A percentile compares a stretch with the other conserved stretches of the same genome.
Evolutionary conservation across 2,329 filamentous ascomycete genomes (phyloP).

Genomic region (Claviceps pazoutovae): DNA sequence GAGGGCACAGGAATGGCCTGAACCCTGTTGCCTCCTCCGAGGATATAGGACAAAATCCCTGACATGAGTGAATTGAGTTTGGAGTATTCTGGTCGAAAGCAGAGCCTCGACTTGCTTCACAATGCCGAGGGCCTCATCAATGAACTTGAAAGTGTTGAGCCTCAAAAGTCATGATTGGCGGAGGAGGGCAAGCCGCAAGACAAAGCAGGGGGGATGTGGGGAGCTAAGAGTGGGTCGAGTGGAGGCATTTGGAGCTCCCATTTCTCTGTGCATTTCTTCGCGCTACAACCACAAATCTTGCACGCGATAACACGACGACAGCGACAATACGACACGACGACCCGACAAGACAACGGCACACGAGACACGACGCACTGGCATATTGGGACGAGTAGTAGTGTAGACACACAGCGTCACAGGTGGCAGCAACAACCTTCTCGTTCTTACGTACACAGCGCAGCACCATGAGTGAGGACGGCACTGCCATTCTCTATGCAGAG

Average conservation of each 20-base stretch:
- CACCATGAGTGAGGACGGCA: not conserved
- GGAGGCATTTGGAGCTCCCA: not conserved
- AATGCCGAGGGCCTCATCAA: not conserved
- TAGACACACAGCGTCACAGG: not conserved
- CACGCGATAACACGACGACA: too few species aligned
- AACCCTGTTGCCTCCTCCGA: slow-evolving; percentile 12
- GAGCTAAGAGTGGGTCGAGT: not conserved
- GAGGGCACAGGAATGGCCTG: slow-evolving; percentile 44
- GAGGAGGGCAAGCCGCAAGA: not conserved
- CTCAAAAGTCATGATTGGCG: not conserved
- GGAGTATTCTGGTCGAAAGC: too few species aligned
- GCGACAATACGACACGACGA: not conserved
- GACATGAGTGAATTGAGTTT: slow-evolving; percentile 14
- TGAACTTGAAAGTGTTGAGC: not conserved
- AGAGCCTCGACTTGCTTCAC: not conserved
- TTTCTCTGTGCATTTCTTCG: not conserved
- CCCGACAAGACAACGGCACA: not conserved
- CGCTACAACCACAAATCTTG: not conserved
- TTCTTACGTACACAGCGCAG: not conserved
- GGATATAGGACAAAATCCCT: slow-evolving; percentile 20
- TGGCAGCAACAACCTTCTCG: not conserved
- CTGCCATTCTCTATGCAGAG: slow-evolving; percentile 45
- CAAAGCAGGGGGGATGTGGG: not conserved
- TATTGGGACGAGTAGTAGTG: not conserved
- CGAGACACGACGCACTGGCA: not conserved